Evolutionary conservation across 2,329 filamentous ascomycete genomes (phyloP), one percentile per base, ranked within the genome.

Genomic region (Xylariaceae sp.): DNA sequence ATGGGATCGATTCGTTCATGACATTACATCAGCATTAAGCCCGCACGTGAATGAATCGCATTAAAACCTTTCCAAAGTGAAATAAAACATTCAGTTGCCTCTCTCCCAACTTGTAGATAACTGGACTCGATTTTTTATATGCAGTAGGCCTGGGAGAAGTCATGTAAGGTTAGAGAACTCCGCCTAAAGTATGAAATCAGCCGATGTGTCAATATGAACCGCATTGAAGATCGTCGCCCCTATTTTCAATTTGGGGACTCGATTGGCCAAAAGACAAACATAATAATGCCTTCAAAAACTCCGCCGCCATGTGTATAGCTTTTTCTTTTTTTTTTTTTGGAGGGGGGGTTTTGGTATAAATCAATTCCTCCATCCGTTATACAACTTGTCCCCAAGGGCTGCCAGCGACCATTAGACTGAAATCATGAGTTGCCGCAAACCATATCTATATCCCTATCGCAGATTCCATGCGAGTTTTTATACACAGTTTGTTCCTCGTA

Each of bases 231-330:
- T n/a, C 32, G 19, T 3, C 2, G 4, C 12, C 32, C 7, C 19
- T 39, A 44, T 40, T 37, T 42, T n/a, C 32, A 4, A 45, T 45
- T 40, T 47, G n/a, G n/a, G 8, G 8, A 37, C 8, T 11, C n/a
- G 12, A 7, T 11, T 27, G 30, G 34, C 4, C 26, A 6, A 40
- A 42, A 50, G 34, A 19, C 19, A 43, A 42, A 53, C 3, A 46
- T 7, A 52, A 46, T 7, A 52, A 57, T 46, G 49, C 57, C 57
- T 30, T 30, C 27, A 27, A 37, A 49, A 59, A 59, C 57, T 44
- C 54, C 57, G 42, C 51, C 46, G 7, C 19, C 19, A 50, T 57
- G 54, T 31, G 45, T 54, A 40, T 53, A 49, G 19, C 40, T 55
- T 52, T 7, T 54, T 42, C 45, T 53, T 19, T 19, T 19, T 1